These are phyloP conservation scores for Postia placenta DNA, from an alignment of 768 basidiomycete genomes.

Conservation along the genomic window DNA sequence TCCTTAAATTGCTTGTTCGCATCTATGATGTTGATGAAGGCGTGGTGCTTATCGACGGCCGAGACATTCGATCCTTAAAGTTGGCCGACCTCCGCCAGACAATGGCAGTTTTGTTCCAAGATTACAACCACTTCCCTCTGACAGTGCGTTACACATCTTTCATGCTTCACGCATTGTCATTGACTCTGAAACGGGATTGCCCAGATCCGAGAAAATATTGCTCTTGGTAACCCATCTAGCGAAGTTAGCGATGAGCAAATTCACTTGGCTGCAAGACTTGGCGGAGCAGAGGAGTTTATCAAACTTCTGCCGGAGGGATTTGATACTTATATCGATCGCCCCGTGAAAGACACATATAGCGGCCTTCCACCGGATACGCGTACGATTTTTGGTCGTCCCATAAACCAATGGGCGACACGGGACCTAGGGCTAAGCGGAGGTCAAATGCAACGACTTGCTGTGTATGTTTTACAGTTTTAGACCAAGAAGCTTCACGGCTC, in stretches of 20 bases:
- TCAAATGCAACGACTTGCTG: slow-evolving; percentile 19
- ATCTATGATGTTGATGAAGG: slow-evolving; percentile 69
- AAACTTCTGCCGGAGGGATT: slow-evolving; percentile 58
- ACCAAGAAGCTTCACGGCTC: slow-evolving; percentile 65
- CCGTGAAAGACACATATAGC: slow-evolving; percentile 66
- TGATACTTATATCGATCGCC: slow-evolving; percentile 67
- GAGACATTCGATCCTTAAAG: slow-evolving; percentile 53
- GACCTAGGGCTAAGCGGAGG: slow-evolving; percentile 39
- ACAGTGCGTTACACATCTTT: slow-evolving; percentile 59
- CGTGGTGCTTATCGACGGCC: slow-evolving; percentile 56
- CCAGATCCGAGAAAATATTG: slow-evolving; percentile 76
- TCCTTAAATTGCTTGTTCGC: slow-evolving; percentile 66
- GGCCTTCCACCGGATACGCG: slow-evolving; percentile 57
- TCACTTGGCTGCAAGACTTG: slow-evolving; percentile 58
- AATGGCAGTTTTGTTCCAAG: slow-evolving; percentile 72
- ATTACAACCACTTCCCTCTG: slow-evolving; percentile 74
- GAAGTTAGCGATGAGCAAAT: slow-evolving; percentile 50
- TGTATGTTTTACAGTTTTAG: slow-evolving; percentile 58
- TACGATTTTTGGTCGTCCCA: slow-evolving; percentile 51
- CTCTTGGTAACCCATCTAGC: slow-evolving; percentile 58
- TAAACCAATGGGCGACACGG: slow-evolving; percentile 37
- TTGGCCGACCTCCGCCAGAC: slow-evolving; percentile 63
- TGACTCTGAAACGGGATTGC: neutral
- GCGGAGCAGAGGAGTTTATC: slow-evolving; percentile 64
- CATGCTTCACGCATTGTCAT: slow-evolving; percentile 23